phyloP scores from a whole-genome alignment of 2,329 filamentous ascomycete genomes.

The Escovopsis weberi region DNA sequence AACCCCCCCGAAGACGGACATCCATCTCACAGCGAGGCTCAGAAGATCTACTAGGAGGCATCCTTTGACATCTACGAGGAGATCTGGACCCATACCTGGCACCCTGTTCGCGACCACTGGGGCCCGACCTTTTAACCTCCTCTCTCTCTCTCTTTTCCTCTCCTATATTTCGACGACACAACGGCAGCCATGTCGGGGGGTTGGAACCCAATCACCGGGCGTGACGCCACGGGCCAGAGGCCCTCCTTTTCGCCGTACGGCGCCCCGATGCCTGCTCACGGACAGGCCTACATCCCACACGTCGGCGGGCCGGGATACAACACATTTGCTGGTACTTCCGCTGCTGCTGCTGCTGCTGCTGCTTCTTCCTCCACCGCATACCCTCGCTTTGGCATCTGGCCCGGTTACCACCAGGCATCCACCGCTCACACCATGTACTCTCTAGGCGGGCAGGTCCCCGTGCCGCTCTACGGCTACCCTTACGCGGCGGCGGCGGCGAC shows the following conservation, averaged over 20 bases:
- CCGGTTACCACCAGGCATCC: conserved; percentile 7
- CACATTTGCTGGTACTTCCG: conserved; percentile 11
- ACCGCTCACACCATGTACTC: conserved; percentile 11
- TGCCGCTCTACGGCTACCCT: neutral
- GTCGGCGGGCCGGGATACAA: conserved; percentile 22
- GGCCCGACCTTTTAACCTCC: conserved; percentile 5
- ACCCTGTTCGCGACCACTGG: conserved; percentile 8
- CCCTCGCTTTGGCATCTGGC: conserved; percentile 10
- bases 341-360: too few species aligned
- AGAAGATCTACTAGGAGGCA: conserved; percentile 17
- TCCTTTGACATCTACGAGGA: conserved; percentile 12
- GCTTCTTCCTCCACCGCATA: conserved; percentile 1
- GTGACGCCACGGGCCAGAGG: conserved; percentile 19
- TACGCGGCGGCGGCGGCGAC: conserved; percentile 7
- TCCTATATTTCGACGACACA: neutral
- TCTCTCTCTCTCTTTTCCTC: neutral
- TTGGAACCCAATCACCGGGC: conserved; percentile 26
- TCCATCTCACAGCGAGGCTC: too few species aligned
- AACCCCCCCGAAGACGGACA: too few species aligned
- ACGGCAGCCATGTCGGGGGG: conserved; percentile 19
- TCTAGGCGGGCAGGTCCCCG: conserved; percentile 7
- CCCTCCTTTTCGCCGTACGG: conserved; percentile 21
- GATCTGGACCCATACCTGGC: conserved; percentile 24
- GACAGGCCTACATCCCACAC: conserved; percentile 25
- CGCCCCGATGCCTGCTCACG: conserved; percentile 18